These are phyloP conservation scores for Phlebopus sp. DNA, from an alignment of 1,284 basidiomycete genomes.

Conservation along the genomic window DNA sequence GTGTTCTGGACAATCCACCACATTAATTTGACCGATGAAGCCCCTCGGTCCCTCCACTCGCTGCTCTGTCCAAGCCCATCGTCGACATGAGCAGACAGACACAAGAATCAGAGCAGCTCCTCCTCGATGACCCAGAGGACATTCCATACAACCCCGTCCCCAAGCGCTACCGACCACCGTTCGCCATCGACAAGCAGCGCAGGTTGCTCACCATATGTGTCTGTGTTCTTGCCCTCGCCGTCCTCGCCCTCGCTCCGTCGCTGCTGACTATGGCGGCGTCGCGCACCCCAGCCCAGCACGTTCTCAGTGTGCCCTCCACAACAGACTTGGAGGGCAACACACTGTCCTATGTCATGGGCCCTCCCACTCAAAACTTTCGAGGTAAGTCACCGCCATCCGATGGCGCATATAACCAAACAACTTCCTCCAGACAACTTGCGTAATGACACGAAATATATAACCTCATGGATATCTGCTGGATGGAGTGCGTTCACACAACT, in stretches of 20 bases:
- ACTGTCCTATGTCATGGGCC: slow-evolving; percentile 42
- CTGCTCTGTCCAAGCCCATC: too few relatives aligned
- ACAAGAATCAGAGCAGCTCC: slow-evolving; percentile 4
- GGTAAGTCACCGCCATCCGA: slow-evolving; percentile 29
- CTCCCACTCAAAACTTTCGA: slow-evolving; percentile 54
- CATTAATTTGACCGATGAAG: background rate
- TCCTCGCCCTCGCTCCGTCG: slow-evolving; percentile 35
- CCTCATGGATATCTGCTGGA: slow-evolving; percentile 66
- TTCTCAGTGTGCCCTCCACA: background rate
- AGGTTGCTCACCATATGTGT: slow-evolving; percentile 8
- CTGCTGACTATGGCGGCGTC: slow-evolving; percentile 26
- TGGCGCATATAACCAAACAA: background rate
- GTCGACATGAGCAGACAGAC: slow-evolving; percentile 2
- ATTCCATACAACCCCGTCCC: slow-evolving; percentile 1
- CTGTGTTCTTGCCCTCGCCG: slow-evolving; percentile 34
- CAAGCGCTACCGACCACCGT: background rate
- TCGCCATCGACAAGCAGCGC: background rate
- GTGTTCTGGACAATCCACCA: background rate
- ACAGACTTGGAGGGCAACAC: slow-evolving; percentile 23
- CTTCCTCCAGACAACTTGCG: slow-evolving; percentile 48
- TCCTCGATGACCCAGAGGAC: slow-evolving; percentile 9
- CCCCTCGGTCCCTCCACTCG: background rate
- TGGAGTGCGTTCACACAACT: slow-evolving; percentile 51
- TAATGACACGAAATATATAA: slow-evolving; percentile 59
- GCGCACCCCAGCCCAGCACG: slow-evolving; percentile 2